These are phyloP conservation scores for Leccinum variicolor DNA, from an alignment of 768 basidiomycete species.

Conservation along the genomic window DNA sequence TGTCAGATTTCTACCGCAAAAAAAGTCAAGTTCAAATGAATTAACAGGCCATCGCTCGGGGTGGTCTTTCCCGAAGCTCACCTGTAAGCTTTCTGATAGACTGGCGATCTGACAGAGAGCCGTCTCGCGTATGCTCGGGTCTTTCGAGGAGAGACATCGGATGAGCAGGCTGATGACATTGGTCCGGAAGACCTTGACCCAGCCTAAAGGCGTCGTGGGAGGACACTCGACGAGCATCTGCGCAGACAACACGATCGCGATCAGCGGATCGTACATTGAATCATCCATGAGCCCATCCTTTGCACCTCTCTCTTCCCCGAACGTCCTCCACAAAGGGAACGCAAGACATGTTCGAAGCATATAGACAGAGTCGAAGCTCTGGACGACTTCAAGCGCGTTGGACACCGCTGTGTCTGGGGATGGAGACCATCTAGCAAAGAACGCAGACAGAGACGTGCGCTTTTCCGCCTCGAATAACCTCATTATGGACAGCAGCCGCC, in stretches of 20 bases:
- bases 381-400: slow-evolving; percentile 60
- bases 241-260: slow-evolving; percentile 64
- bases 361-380: slow-evolving; percentile 54
- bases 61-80: slow-evolving; percentile 29
- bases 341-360: slow-evolving; percentile 69
- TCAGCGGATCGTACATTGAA: slow-evolving; percentile 75
- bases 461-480: slow-evolving; percentile 73
- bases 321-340: slow-evolving; percentile 64
- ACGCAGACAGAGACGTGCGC: slow-evolving; percentile 56
- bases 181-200: slow-evolving; percentile 84
- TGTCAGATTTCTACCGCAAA: slow-evolving; percentile 47
- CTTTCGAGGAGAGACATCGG: slow-evolving; percentile 66
- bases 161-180: slow-evolving; percentile 75
- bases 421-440: slow-evolving; percentile 67
- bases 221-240: slow-evolving; percentile 59
- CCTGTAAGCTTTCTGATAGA: slow-evolving; percentile 62
- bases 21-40: not conserved
- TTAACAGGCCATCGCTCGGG: not conserved
- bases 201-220: slow-evolving; percentile 57
- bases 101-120: slow-evolving; percentile 60
- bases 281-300: slow-evolving; percentile 30
- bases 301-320: slow-evolving; percentile 36
- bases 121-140: slow-evolving; percentile 54
- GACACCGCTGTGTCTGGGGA: slow-evolving; percentile 40
- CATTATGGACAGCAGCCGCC: slow-evolving; percentile 69